Base-by-base conservation (phyloP, 805 yeast genomes). In the Lachancea quebecensis region DNA sequence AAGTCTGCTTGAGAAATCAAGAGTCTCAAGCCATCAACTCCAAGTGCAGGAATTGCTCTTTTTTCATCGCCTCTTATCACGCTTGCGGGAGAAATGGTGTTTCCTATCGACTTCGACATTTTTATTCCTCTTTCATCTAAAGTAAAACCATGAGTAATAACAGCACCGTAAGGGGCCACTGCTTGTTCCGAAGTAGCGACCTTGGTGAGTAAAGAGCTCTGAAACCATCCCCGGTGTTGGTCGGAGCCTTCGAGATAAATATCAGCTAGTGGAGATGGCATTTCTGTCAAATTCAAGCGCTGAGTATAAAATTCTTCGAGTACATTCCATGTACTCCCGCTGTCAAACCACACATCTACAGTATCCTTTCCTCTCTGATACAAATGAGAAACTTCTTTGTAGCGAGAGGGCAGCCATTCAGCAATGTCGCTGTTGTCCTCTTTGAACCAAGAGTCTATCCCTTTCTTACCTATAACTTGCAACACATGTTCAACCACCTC, bases 151-250 rank as follows among this genome's bases (percentile, higher is more conserved):
- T 93, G 99, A 0, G 99, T 93, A 25, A 93, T 74, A 32, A 93
- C 76, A 18, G 74, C 72, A 48, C 74, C 75, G 64, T 77, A 93
- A 0, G 99, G 98, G 0, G 85, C 79, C 0, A 36, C 46, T 12
- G 66, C 55, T 1, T 39, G 34, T 0, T 55, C 53, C 5, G 65
- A 52, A 7, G 53, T 65, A 3, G 84, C 85, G 17, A 88, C 75
- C 57, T 80, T 85, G 18, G 95, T 89, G 47, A 93, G 68, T 25
- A 93, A 67, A 1, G 96, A 88, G 29, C 96, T 86, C 68, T 93
- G 99, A 62, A 93, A 93, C 99, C 99, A 93, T 1, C 99, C 99
- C 49, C 99, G 77, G 60, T 93, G 99, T 64, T 93, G 99, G 60
- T 93, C 99, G n/a, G 90, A 79, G 2, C 99, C 99, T 69, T 93